Conservation (phyloP, 495 filamentous ascomycete genomes). For the Friedmanniomyces endolithicus region DNA sequence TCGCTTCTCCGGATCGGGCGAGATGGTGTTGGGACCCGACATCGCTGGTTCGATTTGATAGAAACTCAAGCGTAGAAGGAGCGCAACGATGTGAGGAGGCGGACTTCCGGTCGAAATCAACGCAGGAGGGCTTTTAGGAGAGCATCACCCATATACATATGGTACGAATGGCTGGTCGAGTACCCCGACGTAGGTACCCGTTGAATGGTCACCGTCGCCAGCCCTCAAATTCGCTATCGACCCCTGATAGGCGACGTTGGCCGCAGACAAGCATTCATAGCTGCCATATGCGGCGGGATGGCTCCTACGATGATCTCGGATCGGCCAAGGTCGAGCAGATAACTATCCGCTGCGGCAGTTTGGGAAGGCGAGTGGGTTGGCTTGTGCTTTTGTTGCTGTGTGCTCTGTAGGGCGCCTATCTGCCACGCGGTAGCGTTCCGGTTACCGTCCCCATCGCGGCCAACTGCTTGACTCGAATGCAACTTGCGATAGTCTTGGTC, state of each 20-base stretch:
- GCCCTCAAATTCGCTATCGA: not conserved
- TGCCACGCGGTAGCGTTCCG: not conserved
- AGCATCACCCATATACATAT: not conserved
- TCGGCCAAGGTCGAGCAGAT: not conserved
- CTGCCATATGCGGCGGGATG: not conserved
- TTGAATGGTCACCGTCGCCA: no score
- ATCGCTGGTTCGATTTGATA: not conserved
- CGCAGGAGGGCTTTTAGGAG: no score
- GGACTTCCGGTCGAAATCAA: no score
- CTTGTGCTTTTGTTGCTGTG: not conserved
- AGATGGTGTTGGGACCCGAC: not conserved
- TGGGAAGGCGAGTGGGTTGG: not conserved
- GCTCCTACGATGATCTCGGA: not conserved
- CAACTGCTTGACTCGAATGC: not conserved
- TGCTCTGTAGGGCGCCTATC: not conserved
- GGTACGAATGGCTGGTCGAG: not conserved
- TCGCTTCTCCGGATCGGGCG: conserved; percentile 2
- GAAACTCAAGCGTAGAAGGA: no score
- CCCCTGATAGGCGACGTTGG: not conserved
- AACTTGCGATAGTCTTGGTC: not conserved
- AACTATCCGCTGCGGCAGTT: not conserved
- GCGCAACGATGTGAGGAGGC: not conserved
- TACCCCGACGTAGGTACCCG: no score
- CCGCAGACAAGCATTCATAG: not conserved
- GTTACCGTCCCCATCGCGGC: not conserved